Evolutionary conservation across 2,329 filamentous ascomycete species (phyloP), one percentile per base, ranked within the genome.

Genomic region (Cladobotryum protrusum): DNA sequence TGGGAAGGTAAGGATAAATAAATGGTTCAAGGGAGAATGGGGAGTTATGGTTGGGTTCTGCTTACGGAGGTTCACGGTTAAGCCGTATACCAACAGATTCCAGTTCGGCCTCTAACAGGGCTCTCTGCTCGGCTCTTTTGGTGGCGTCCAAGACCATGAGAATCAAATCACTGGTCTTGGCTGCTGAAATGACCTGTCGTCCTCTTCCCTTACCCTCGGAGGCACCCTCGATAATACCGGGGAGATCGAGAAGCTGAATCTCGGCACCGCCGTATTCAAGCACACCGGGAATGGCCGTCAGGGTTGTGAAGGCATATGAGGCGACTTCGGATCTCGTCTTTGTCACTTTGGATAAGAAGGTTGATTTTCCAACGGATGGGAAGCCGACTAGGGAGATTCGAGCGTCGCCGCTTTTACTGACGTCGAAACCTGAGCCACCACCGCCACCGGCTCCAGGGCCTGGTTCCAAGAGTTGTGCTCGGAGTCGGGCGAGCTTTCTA

Each of bases 351-450:
- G 91, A 96, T n/a, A 99, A 69, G 65, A 99, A 97, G 0, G 93
- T 99, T 2, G 93, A 99, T 74, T 99, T 99, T 67, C 93, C 93
- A 46, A 99, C 93, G 0, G 95, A 99, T 0, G 95, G 93, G 61
- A 99, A 99, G n/a, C 93, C 93, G 48, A 99, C 95, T 2, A 99
- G 82, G 2, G 95, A 90, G 71, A 99, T 97, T 63, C 93, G 84
- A 13, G 93, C 93, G 75, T 99, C 93, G 56, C 93, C 93, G 57
- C 86, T 92, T 72, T 99, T 99, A 67, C 87, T 93, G 39, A 99
- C 93, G 64, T 92, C 87, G 67, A 95, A 99, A 9, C 93, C 93
- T 3, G 86, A 73, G 19, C 93, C 92, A 14, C 83, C 87, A 11
- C 87, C 86, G 14, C 82, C 79, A 34, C 89, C 88, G 9, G 87